phyloP scores from a whole-genome alignment of 192 early-diverging fungal genomes.

The Backusella tarrabulga region DNA sequence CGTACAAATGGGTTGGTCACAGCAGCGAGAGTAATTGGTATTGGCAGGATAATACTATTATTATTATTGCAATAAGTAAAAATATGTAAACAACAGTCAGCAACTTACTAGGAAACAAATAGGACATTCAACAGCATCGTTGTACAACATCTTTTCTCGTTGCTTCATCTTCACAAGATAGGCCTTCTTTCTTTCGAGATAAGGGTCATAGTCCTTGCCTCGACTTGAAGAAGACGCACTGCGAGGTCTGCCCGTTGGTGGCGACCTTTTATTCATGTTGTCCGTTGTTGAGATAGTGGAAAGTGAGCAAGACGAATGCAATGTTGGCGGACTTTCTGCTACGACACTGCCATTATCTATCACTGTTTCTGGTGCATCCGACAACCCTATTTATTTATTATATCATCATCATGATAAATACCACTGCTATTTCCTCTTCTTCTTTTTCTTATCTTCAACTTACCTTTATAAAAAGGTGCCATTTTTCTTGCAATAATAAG shows the following conservation, averaged over 20 bases:
- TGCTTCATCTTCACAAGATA: slow-evolving; percentile 26
- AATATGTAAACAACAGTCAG: neutral
- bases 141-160: slow-evolving; percentile 47
- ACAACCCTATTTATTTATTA: slow-evolving; percentile 25
- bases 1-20: slow-evolving; percentile 94
- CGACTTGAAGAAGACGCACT: slow-evolving; percentile 28
- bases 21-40: slow-evolving; percentile 92
- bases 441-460: slow-evolving; percentile 43
- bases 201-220: slow-evolving; percentile 8
- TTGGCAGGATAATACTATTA: slow-evolving; percentile 81
- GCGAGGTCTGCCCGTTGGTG: slow-evolving; percentile 10
- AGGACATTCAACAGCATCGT: slow-evolving; percentile 83
- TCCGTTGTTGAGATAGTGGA: neutral
- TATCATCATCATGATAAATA: neutral
- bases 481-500: slow-evolving; percentile 74
- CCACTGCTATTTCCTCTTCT: neutral
- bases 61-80: neutral
- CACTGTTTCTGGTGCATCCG: slow-evolving; percentile 34
- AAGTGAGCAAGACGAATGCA: slow-evolving; percentile 11
- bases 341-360: neutral
- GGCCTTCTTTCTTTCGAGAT: slow-evolving; percentile 23
- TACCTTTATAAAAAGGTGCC: slow-evolving; percentile 87
- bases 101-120: slow-evolving; percentile 86
- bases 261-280: neutral
- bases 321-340: slow-evolving; percentile 15